Conservation (phyloP, 495 filamentous ascomycete genomes). For the Aspergillus egyptiacus region DNA sequence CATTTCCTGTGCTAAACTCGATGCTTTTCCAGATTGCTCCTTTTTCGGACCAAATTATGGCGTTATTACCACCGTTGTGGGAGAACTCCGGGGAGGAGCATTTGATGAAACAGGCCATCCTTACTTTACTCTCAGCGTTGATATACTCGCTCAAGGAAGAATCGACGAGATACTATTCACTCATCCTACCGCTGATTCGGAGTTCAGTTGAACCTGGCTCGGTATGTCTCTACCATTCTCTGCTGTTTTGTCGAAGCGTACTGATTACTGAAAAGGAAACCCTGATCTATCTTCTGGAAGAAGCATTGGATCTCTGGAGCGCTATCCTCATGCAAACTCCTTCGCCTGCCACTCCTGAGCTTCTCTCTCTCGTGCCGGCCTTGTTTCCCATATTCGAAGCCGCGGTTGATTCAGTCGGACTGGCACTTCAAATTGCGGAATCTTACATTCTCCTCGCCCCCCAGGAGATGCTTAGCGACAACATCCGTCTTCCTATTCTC, state of each 20-base stretch:
- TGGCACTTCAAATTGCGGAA: slow-evolving; percentile 66
- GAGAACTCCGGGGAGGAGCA: slow-evolving; percentile 72
- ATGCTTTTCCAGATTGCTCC: slow-evolving; percentile 47
- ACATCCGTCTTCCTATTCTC: slow-evolving; percentile 52
- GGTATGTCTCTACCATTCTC: slow-evolving; percentile 30
- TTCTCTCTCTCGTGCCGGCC: slow-evolving; percentile 60
- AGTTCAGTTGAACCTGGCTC: slow-evolving; percentile 75
- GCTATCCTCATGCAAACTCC: slow-evolving; percentile 67
- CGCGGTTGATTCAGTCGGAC: slow-evolving; percentile 62
- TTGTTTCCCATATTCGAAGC: slow-evolving; percentile 67
- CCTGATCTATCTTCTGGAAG: slow-evolving; percentile 80
- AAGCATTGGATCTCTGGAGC: slow-evolving; percentile 84
- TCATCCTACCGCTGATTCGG: slow-evolving; percentile 72
- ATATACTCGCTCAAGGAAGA: slow-evolving; percentile 72
- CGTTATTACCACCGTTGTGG: slow-evolving; percentile 79
- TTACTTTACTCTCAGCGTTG: slow-evolving; percentile 74
- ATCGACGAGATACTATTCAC: slow-evolving; percentile 61
- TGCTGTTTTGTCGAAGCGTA: neutral
- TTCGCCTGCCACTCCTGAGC: slow-evolving; percentile 55
- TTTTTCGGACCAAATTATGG: slow-evolving; percentile 75
- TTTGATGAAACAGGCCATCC: slow-evolving; percentile 84
- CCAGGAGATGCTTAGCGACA: slow-evolving; percentile 60
- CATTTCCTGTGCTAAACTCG: slow-evolving; percentile 11
- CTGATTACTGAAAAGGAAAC: slow-evolving; percentile 47
- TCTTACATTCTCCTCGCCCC: slow-evolving; percentile 78